Evolutionary conservation across 2,329 filamentous ascomycete genomes (phyloP), one percentile per base, ranked within the genome.

Genomic region (Xylariaceae sp.): DNA sequence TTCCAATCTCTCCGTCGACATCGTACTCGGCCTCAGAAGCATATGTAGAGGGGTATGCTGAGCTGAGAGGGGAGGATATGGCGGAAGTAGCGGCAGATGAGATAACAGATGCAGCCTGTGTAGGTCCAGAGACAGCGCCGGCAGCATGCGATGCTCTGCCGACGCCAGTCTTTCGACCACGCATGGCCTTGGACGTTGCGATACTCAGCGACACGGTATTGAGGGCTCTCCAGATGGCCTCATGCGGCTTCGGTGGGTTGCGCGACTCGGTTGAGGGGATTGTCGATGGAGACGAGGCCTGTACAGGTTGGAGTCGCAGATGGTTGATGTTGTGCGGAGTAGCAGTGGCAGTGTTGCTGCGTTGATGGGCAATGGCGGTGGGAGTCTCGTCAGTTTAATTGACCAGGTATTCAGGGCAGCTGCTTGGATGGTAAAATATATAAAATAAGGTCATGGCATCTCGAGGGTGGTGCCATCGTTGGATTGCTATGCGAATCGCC

Each of bases 401-500:
- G 36, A 26, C 26, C 26, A 26, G 37, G 39, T 61, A 42, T 55
- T 58, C 57, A 59, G 30, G 58, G 58, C 53, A 63, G 55, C 52
- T 59, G 49, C 37, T 55, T 49, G 50, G 55, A 54, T 55, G 46
- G 51, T 53, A 41, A 51, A 54, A 43, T 12, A 34, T 68, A 66
- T 53, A 41, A 51, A 54, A 43, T 12, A 34, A 68, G 67, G 64
- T 70, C 67, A 66, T 66, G 59, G 60, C 68, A 72, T 72, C 70
- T 68, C 68, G 76, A 80, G 76, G 76, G 76, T 78, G 77, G 76
- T 77, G 73, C 79, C 80, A 81, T 82, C 69, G 73, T 60, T 72
- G 72, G 72, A 75, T 57, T 54, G 51, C 47, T 36, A 71, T 65
- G 71, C 66, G 67, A 68, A 68, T 69, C 49, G 32, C 43, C 49